Conservation (phyloP, 2,329 filamentous ascomycete genomes). For the Aureobasidium leucospermi region DNA sequence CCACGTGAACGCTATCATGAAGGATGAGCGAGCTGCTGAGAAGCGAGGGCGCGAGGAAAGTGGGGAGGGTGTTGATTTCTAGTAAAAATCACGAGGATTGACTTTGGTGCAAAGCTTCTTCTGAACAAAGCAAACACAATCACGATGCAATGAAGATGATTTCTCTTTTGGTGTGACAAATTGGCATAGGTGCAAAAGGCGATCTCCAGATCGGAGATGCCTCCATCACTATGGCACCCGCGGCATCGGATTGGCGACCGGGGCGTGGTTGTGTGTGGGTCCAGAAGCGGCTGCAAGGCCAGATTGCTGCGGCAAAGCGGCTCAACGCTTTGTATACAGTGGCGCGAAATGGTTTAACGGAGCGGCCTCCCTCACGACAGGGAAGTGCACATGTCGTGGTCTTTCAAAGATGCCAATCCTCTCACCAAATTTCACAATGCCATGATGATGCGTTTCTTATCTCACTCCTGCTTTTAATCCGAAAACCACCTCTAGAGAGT, state of each 20-base stretch:
- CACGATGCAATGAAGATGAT: no score
- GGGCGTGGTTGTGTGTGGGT: neutral
- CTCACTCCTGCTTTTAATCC: neutral
- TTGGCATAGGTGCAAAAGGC: no score
- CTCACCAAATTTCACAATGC: neutral
- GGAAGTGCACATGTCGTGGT: neutral
- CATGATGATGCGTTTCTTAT: neutral
- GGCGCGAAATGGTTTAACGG: neutral
- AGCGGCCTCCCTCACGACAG: neutral
- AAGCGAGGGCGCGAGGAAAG: constrained; percentile 52
- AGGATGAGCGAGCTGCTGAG: constrained; percentile 52
- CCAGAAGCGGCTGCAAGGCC: neutral
- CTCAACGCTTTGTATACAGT: neutral
- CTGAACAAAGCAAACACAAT: neutral
- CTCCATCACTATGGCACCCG: neutral
- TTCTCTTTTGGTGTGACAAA: no score
- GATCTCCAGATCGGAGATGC: no score
- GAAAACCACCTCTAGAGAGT: neutral
- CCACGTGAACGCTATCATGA: constrained; percentile 72
- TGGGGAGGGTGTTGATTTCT: constrained; percentile 57
- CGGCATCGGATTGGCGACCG: neutral
- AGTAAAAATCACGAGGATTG: neutral
- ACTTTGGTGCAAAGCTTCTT: neutral
- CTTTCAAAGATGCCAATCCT: neutral
- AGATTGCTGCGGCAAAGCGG: neutral